phyloP scores from a whole-genome alignment of 2,329 filamentous ascomycete species.

The Lachnellula cervina region DNA sequence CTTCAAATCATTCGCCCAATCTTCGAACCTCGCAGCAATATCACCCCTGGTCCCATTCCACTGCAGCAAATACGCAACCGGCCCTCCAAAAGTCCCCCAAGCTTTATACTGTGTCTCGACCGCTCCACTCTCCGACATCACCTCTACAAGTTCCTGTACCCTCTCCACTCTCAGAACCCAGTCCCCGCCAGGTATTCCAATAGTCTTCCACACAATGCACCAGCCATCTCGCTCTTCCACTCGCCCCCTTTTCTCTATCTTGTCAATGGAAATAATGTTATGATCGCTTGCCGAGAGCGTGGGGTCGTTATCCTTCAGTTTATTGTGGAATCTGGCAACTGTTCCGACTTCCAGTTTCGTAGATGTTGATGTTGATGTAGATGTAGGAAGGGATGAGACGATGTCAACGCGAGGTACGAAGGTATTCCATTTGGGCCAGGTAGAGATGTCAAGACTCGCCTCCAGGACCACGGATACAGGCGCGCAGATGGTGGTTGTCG shows the following conservation, averaged over 20 bases:
- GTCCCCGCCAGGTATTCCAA: conserved; percentile 1
- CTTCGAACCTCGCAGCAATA: conserved; percentile 5
- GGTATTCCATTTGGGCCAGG: conserved; percentile 35
- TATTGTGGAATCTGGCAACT: conserved; percentile 1
- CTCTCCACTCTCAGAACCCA: conserved; percentile 1
- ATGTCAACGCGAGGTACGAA: conserved; percentile 58
- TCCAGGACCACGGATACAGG: conserved; percentile 2
- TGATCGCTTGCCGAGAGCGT: neutral
- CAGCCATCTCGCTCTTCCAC: neutral
- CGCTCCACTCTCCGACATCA: neutral
- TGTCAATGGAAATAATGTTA: conserved; percentile 1
- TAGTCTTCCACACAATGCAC: conserved; percentile 6
- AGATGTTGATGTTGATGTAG: neutral
- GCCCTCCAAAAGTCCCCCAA: conserved; percentile 2
- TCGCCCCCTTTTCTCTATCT: neutral
- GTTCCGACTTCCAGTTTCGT: conserved; percentile 1
- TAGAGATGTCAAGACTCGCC: conserved; percentile 6
- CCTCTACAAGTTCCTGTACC: conserved; percentile 4
- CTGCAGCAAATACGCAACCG: neutral
- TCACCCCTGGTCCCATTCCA: neutral
- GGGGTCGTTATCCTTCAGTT: conserved; percentile 1
- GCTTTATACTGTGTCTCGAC: conserved; percentile 1
- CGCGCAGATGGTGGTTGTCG: conserved; percentile 4
- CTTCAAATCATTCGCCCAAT: conserved; percentile 4
- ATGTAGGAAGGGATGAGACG: conserved; percentile 36